Conservation (phyloP, 2,329 filamentous ascomycete genomes). For the Mycosphaerelloides madeirae region DNA sequence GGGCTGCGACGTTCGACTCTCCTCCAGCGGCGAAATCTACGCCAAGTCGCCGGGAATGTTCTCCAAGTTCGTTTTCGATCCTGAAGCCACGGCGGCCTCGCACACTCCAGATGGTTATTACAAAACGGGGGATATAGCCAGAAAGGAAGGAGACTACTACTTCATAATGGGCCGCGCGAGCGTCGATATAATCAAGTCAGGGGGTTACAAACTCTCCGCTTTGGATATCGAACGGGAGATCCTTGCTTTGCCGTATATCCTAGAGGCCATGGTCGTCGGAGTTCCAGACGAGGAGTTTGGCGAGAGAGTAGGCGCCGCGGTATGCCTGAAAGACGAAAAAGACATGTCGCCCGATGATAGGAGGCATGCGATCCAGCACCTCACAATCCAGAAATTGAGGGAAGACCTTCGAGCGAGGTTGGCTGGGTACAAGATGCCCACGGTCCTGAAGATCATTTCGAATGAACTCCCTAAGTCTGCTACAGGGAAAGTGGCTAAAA, state of each 20-base stretch:
- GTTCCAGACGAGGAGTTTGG: constrained; percentile 52
- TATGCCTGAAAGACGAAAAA: constrained; percentile 38
- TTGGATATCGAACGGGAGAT: constrained; percentile 53
- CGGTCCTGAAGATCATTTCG: constrained; percentile 41
- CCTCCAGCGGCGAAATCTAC: constrained; percentile 44
- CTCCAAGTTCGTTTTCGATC: constrained; percentile 31
- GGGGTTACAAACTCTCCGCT: constrained; percentile 53
- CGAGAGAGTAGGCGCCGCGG: constrained; percentile 51
- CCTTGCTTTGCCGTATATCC: constrained; percentile 44
- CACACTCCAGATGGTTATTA: constrained; percentile 31
- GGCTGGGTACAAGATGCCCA: constrained; percentile 48
- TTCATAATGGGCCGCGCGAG: constrained; percentile 51
- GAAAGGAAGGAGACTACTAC: constrained; percentile 43
- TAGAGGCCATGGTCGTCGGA: constrained; percentile 52
- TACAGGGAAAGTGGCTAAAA: constrained; percentile 51
- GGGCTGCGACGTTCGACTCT: constrained; percentile 44
- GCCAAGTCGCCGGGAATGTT: constrained; percentile 37
- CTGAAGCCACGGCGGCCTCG: constrained; percentile 27
- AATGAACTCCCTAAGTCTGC: constrained; percentile 46
- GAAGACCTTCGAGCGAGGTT: constrained; percentile 42
- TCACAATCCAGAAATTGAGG: constrained; percentile 41
- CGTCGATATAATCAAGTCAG: constrained; percentile 53
- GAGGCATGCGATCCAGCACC: constrained; percentile 13
- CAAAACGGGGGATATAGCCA: constrained; percentile 33
- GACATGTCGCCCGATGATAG: constrained; percentile 20